These are phyloP conservation scores for Pythium aquatile DNA, from an alignment of 352 stramenopile species.

Conservation along the genomic window DNA sequence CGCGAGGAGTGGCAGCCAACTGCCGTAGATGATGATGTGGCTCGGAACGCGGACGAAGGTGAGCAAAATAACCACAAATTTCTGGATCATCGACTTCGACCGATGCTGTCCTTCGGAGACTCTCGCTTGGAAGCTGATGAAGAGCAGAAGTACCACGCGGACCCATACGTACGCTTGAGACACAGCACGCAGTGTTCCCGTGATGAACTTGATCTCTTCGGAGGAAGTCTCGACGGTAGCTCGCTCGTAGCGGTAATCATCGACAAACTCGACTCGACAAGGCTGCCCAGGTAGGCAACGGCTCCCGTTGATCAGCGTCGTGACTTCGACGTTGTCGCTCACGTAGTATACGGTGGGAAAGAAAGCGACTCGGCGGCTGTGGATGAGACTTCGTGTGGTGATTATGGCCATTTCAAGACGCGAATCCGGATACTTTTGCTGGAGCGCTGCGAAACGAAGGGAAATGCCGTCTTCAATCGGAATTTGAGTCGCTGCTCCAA, in stretches of 20 bases:
- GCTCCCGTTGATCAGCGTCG: constrained; percentile 26
- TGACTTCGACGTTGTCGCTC: constrained; percentile 28
- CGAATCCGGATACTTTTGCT: constrained; percentile 3
- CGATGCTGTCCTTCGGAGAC: too few species aligned
- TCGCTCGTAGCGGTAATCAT: constrained; percentile 56
- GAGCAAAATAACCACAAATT: neutral
- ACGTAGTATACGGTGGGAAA: constrained; percentile 11
- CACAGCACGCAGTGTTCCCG: constrained; percentile 28
- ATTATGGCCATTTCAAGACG: constrained; percentile 16
- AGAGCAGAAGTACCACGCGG: constrained; percentile 35
- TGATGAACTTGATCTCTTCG: constrained; percentile 34
- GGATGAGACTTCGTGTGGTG: constrained; percentile 3
- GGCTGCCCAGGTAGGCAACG: neutral
- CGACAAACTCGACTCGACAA: constrained; percentile 41
- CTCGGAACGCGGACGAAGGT: constrained; percentile 46
- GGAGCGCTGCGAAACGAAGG: constrained; percentile 6
- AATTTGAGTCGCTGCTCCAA: neutral
- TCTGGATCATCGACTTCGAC: neutral
- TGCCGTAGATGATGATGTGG: constrained; percentile 54
- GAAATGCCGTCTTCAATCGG: constrained; percentile 7
- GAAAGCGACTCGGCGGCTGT: neutral
- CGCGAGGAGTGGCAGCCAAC: constrained; percentile 33
- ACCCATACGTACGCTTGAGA: constrained; percentile 53
- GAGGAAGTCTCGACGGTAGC: constrained; percentile 34
- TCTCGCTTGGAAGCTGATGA: constrained; percentile 23